phyloP scores from a whole-genome alignment of 371 early-diverging fungal species.

The Mortierella sp. region DNA sequence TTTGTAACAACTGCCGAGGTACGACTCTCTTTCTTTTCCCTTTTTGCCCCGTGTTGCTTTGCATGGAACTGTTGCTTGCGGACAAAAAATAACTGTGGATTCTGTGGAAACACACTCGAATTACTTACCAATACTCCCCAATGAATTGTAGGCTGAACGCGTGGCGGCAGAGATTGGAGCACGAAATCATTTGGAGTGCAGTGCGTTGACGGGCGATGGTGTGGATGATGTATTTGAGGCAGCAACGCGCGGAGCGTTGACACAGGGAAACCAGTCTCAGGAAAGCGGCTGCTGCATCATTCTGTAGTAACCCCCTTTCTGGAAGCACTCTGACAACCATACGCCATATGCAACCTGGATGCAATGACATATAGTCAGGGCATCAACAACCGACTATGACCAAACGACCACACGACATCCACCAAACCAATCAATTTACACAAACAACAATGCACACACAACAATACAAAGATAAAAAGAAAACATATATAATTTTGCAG shows the following conservation, averaged over 20 bases:
- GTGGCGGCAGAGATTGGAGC: slow-evolving; percentile 82
- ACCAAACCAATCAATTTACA: not conserved
- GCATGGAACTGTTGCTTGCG: not conserved
- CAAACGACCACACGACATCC: not conserved
- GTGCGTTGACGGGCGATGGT: slow-evolving; percentile 79
- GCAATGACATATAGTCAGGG: not conserved
- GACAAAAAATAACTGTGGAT: not conserved
- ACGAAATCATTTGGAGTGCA: slow-evolving; percentile 84
- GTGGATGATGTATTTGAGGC: slow-evolving; percentile 84
- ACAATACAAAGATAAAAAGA: not conserved
- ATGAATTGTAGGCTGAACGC: slow-evolving; percentile 62
- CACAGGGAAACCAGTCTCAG: slow-evolving; percentile 56
- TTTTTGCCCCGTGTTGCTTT: not conserved
- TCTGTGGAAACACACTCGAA: not conserved
- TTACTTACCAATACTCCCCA: not conserved
- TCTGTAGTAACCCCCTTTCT: slow-evolving; percentile 18
- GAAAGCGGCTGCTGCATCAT: slow-evolving; percentile 51
- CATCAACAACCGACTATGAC: not conserved
- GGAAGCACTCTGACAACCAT: not conserved
- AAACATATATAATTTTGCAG: not conserved
- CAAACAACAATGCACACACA: not conserved
- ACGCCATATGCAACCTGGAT: not conserved
- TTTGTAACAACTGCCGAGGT: slow-evolving; percentile 40
- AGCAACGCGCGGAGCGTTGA: slow-evolving; percentile 73
- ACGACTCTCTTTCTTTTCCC: slow-evolving; percentile 6